Base-by-base conservation (phyloP, 106 monocot species). In the Iris macrosiphon region DNA sequence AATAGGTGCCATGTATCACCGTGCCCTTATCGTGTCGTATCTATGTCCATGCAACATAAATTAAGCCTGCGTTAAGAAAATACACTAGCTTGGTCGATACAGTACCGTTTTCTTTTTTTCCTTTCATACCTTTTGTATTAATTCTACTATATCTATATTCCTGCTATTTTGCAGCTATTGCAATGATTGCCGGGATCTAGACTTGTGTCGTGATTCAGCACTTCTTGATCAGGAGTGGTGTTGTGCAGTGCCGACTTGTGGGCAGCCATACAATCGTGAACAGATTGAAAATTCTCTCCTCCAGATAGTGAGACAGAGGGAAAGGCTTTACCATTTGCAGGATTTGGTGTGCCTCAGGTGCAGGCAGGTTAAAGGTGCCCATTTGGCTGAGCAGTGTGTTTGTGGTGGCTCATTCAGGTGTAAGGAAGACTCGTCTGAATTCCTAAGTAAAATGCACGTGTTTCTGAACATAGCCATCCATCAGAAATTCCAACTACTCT, bases 111-210 rank as follows among this genome's bases (percentile, higher is more conserved):
- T n/a, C n/a, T n/a, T n/a, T n/a, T n/a, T n/a, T n/a, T n/a, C n/a
- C n/a, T n/a, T n/a, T n/a, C n/a, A n/a, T n/a, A n/a, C n/a, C n/a
- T n/a, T n/a, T n/a, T n/a, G n/a, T n/a, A n/a, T n/a, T n/a, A n/a
- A n/a, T n/a, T n/a, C n/a, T n/a, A n/a, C n/a, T n/a, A n/a, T n/a
- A n/a, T n/a, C n/a, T n/a, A 63, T 4, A 23, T 3, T 2, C 24
- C 39, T 47, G 0, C 45, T 34, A 50, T 22, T 53, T 67, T 52
- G 59, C 71, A 94, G 88, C 59, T 94, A 88, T 46, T 96, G 96
- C 70, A 96, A 96, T 39, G 96, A 90, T 29, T 96, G 86, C 44
- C 73, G 96, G n/a, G 96, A 96, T 54, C 72, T 96, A 37, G 90
- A 96, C 54, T 50, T 96, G 2, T 72, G 65, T 16, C 77, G 77